Conservation (phyloP, 345 rosid species). For the Brassica napus region DNA sequence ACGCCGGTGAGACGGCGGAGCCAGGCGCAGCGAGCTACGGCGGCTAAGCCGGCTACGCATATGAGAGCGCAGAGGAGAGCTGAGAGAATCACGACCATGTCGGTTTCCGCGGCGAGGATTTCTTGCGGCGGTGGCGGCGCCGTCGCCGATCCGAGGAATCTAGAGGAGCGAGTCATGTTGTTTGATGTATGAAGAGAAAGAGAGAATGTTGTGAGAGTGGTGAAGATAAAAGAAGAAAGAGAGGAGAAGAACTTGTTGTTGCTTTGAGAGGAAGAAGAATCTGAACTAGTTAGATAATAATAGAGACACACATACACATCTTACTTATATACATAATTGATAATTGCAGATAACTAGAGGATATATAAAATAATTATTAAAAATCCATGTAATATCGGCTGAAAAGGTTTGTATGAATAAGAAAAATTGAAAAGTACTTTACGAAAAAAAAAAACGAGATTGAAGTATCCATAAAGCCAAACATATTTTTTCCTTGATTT, state of each 20-base stretch:
- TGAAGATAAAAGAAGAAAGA: background rate
- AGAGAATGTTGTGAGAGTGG: constrained; percentile 3
- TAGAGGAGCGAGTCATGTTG: constrained; percentile 43
- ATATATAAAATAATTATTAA: background rate
- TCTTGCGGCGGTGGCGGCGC: constrained; percentile 48
- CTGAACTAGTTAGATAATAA: constrained; percentile 19
- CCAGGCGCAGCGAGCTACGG: constrained; percentile 72
- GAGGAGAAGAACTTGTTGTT: background rate
- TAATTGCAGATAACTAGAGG: constrained; percentile 13
- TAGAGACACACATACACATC: constrained; percentile 30
- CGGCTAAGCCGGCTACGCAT: constrained; percentile 67
- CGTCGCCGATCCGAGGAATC: constrained; percentile 41
- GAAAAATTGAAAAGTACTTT: constrained; percentile 3
- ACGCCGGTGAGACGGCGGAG: constrained; percentile 49
- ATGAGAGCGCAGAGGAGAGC: constrained; percentile 76
- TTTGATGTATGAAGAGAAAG: background rate
- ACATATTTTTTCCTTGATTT: constrained; percentile 3
- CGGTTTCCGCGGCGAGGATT: constrained; percentile 53
- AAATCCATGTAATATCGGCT: constrained; percentile 22
- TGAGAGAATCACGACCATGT: constrained; percentile 65
- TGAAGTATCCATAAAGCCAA: constrained; percentile 36
- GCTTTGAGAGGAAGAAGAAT: constrained; percentile 21
- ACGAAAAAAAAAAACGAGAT: constrained; percentile 8
- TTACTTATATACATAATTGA: constrained; percentile 30
- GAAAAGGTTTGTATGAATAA: constrained; percentile 5